Percentiles rank a stretch among this genome's conserved stretches.
These are phyloP conservation scores for Lactarius tabidus DNA, from an alignment of 768 basidiomycete species.

Conservation along the genomic window DNA sequence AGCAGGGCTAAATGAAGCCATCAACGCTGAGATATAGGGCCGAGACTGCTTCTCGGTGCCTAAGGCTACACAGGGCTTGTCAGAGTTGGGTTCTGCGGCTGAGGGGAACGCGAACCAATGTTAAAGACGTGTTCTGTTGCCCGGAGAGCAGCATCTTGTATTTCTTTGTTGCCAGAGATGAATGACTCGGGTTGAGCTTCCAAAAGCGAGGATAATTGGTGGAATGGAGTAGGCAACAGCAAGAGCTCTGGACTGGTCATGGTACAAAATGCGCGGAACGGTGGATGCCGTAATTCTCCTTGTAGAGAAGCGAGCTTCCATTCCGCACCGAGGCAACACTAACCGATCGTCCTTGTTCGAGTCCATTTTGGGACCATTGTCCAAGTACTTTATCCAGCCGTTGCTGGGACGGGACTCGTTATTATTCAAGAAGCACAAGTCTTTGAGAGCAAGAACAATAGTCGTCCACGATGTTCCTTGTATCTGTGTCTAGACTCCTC, in stretches of 20 bases:
- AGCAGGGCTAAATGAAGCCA: slow-evolving; percentile 63
- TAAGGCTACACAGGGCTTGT: slow-evolving; percentile 45
- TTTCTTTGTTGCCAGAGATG: slow-evolving; percentile 48
- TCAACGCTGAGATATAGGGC: slow-evolving; percentile 58
- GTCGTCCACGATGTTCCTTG: neutral
- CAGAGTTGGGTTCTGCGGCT: neutral
- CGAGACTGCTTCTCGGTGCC: slow-evolving; percentile 62
- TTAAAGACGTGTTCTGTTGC: slow-evolving; percentile 78
- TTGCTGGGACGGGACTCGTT: neutral
- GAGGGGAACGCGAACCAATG: slow-evolving; percentile 47
- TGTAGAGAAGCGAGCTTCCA: neutral
- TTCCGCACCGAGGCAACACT: neutral
- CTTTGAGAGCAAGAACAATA: slow-evolving; percentile 7
- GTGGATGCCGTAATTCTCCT: neutral
- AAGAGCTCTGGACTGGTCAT: slow-evolving; percentile 16
- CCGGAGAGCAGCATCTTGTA: slow-evolving; percentile 54
- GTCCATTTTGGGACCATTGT: neutral
- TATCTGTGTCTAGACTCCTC: neutral
- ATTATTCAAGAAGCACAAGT: neutral
- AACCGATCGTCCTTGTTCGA: neutral
- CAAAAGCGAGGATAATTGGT: slow-evolving; percentile 49
- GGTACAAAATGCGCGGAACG: neutral
- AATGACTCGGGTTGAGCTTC: slow-evolving; percentile 53
- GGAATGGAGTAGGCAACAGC: slow-evolving; percentile 41
- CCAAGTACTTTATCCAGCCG: neutral